These are phyloP conservation scores for Canariomyces notabilis DNA, from an alignment of 2,329 filamentous ascomycete species.

Conservation along the genomic window DNA sequence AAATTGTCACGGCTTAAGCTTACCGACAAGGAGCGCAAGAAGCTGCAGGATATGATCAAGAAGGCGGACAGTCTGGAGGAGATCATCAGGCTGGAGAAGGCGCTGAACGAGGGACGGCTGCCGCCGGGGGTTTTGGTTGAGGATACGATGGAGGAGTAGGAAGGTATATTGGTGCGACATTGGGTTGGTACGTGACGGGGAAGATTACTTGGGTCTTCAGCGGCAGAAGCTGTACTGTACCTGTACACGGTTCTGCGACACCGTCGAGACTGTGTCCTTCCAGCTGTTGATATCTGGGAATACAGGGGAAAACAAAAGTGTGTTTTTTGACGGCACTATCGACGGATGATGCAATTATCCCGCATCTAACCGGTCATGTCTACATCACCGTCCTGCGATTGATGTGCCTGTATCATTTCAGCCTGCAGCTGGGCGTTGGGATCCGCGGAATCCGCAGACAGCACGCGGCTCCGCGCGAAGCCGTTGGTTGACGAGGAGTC, in stretches of 20 bases:
- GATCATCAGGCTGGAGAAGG: slow-evolving; percentile 85
- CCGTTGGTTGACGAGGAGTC: slow-evolving; percentile 11
- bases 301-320: too few species aligned
- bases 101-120: slow-evolving; percentile 81
- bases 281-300: neutral
- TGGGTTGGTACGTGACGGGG: too few species aligned
- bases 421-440: slow-evolving; percentile 51
- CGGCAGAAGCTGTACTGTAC: neutral
- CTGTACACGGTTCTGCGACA: neutral
- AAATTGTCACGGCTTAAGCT: slow-evolving; percentile 76
- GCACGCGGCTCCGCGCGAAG: slow-evolving; percentile 12
- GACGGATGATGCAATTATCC: neutral
- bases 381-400: slow-evolving; percentile 47
- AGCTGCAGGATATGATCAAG: slow-evolving; percentile 79
- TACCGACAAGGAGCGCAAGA: slow-evolving; percentile 82
- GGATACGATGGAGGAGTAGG: slow-evolving; percentile 57
- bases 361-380: slow-evolving; percentile 50
- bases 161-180: slow-evolving; percentile 30
- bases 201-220: neutral
- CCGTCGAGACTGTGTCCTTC: neutral
- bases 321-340: too few species aligned
- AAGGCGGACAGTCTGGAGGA: slow-evolving; percentile 86
- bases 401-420: slow-evolving; percentile 46
- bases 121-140: slow-evolving; percentile 61
- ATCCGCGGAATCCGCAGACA: slow-evolving; percentile 34